Evolutionary conservation across 371 early-diverging fungal genomes (phyloP), one percentile per base, ranked within the genome.

Genomic region (Umbelopsis sp.): DNA sequence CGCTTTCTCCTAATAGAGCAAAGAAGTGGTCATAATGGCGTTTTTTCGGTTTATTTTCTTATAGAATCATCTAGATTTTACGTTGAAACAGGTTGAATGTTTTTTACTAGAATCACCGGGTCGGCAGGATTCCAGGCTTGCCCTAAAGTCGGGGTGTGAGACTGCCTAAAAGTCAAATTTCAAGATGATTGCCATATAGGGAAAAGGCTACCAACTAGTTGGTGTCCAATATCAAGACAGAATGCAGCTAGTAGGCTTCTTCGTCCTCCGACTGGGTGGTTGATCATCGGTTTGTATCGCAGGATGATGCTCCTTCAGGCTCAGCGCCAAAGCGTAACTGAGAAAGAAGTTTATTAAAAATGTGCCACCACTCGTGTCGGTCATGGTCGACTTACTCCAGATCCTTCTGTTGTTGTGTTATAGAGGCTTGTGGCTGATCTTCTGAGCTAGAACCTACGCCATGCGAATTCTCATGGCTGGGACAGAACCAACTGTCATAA

Each of bases 401-500:
- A 69, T 77, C 75, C 20, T 57, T 29, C 12, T 57, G 35, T 35
- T 57, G 63, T 63, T 65, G 51, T 52, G 32, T 53, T 63, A 10
- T 57, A 32, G 10, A 14, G 35, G 50, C 63, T 20, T n/a, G 65
- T 71, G 63, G 73, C 72, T 74, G 77, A 73, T 69, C 75, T 70
- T 11, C 75, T 76, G 22, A 74, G 74, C 18, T 70, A 71, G 35
- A 66, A 68, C 38, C 41, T 24, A 45, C 50, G 25, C 25, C 68
- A 22, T 48, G 48, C 16, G 48, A 16, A 20, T 80, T 73, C 22
- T 79, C 74, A 22, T 73, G 45, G 18, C 57, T 57, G 18, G 76
- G 79, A 14, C 68, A 50, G 68, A 93, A 93, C 16, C 70, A 57
- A n/a, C 89, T 83, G 63, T 91, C 87, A 29, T 87, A 75, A 67